phyloP scores from a whole-genome alignment of 257 asterid genomes.

The Ilex asprella region DNA sequence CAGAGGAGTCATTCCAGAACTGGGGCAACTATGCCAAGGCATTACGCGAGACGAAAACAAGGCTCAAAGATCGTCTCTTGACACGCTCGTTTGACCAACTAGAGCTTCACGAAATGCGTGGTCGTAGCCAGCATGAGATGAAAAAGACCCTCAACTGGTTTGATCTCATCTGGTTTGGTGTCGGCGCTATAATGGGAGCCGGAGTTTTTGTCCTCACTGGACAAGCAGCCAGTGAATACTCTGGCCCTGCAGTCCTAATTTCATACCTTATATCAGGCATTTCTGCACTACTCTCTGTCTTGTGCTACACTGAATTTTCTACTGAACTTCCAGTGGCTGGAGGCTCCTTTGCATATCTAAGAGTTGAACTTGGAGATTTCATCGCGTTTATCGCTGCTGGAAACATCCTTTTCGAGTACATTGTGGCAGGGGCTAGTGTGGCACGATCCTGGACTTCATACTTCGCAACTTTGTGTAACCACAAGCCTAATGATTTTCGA shows the following conservation, averaged over 20 bases:
- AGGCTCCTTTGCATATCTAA: slow-evolving; percentile 33
- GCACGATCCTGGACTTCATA: slow-evolving; percentile 37
- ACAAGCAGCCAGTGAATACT: slow-evolving; percentile 23
- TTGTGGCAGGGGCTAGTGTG: slow-evolving; percentile 25
- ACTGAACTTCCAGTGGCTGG: slow-evolving; percentile 36
- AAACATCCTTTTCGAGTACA: slow-evolving; percentile 27
- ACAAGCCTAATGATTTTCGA: slow-evolving; percentile 23
- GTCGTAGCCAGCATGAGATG: slow-evolving; percentile 29
- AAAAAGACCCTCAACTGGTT: slow-evolving; percentile 26
- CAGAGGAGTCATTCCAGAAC: slow-evolving; percentile 32
- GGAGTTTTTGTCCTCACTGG: slow-evolving; percentile 34
- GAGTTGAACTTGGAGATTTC: slow-evolving; percentile 31
- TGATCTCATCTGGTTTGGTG: slow-evolving; percentile 35
- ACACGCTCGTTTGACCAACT: slow-evolving; percentile 21
- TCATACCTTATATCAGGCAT: slow-evolving; percentile 25
- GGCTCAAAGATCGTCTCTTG: slow-evolving; percentile 25
- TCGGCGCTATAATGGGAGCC: slow-evolving; percentile 38
- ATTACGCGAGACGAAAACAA: slow-evolving; percentile 11
- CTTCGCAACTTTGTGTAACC: slow-evolving; percentile 26
- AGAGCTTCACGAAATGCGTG: slow-evolving; percentile 20
- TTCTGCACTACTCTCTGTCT: slow-evolving; percentile 26
- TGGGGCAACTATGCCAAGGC: slow-evolving; percentile 27
- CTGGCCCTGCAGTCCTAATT: slow-evolving; percentile 29
- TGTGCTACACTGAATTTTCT: slow-evolving; percentile 29
- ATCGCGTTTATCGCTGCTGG: slow-evolving; percentile 31